Conservation (phyloP, 495 filamentous ascomycete genomes). For the Margaritispora aquatica region DNA sequence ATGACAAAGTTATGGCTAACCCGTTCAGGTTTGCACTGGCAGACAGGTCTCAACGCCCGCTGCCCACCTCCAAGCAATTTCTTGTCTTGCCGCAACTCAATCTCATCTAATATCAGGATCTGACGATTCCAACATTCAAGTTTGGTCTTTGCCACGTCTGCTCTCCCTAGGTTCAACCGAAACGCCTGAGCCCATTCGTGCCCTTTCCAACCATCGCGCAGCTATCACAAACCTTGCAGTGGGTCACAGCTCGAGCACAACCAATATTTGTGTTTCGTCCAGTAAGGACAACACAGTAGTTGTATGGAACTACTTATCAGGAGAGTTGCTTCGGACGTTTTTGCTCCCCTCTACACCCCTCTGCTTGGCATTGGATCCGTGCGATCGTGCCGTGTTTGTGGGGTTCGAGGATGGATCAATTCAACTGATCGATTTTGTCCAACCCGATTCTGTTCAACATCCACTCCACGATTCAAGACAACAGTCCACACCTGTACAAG, state of each 20-base stretch:
- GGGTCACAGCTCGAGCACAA: slow-evolving; percentile 59
- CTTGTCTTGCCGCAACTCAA: slow-evolving; percentile 63
- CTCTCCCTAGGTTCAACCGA: slow-evolving; percentile 50
- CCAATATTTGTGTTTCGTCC: slow-evolving; percentile 70
- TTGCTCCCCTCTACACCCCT: slow-evolving; percentile 66
- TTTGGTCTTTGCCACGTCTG: slow-evolving; percentile 77
- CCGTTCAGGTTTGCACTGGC: slow-evolving; percentile 47
- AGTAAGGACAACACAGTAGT: slow-evolving; percentile 77
- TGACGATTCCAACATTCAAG: slow-evolving; percentile 78
- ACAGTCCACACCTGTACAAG: slow-evolving; percentile 52
- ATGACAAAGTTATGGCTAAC: slow-evolving; percentile 7
- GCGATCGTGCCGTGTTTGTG: slow-evolving; percentile 73
- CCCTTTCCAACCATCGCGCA: slow-evolving; percentile 73
- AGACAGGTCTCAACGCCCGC: slow-evolving; percentile 81
- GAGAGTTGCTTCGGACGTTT: slow-evolving; percentile 67
- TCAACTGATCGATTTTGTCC: slow-evolving; percentile 73
- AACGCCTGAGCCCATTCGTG: slow-evolving; percentile 53
- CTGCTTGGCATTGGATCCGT: slow-evolving; percentile 73
- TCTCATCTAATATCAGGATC: slow-evolving; percentile 84
- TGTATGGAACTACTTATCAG: slow-evolving; percentile 83
- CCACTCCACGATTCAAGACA: slow-evolving; percentile 47
- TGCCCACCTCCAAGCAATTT: slow-evolving; percentile 81
- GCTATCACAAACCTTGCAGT: slow-evolving; percentile 64
- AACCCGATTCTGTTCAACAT: slow-evolving; percentile 37
- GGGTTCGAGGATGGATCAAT: slow-evolving; percentile 80